These are phyloP conservation scores for Ceratocystis alfenasii DNA, from an alignment of 2,329 filamentous ascomycete species.

Conservation along the genomic window DNA sequence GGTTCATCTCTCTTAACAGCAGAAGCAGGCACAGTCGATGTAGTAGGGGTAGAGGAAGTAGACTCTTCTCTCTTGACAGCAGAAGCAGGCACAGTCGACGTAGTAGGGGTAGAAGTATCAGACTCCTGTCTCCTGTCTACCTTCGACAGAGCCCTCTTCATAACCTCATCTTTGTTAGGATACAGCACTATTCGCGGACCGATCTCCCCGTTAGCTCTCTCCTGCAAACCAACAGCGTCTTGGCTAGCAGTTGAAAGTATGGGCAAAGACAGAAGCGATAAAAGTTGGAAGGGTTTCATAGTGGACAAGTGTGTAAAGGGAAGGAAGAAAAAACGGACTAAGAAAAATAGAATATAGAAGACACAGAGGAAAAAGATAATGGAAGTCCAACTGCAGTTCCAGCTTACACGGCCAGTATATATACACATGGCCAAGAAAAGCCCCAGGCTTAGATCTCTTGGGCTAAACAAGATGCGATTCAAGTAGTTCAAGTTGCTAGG, in stretches of 20 bases:
- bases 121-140: no score
- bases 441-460: neutral
- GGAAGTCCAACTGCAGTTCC: no score
- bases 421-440: neutral
- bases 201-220: neutral
- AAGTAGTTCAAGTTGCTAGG: neutral
- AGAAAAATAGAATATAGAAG: neutral
- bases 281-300: slow-evolving; percentile 13
- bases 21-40: no score
- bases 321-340: neutral
- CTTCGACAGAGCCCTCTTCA: no score
- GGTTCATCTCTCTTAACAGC: neutral
- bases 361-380: no score
- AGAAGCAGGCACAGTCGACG: no score
- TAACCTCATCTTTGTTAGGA: no score
- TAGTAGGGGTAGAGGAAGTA: no score
- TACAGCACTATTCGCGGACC: neutral
- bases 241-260: neutral
- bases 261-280: slow-evolving; percentile 10
- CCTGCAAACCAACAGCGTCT: neutral
- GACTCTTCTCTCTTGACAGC: no score
- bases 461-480: neutral
- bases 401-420: neutral
- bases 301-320: neutral
- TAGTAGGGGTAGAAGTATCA: no score